phyloP scores from a whole-genome alignment of 441 rosid genomes.

The Iberis amara region DNA sequence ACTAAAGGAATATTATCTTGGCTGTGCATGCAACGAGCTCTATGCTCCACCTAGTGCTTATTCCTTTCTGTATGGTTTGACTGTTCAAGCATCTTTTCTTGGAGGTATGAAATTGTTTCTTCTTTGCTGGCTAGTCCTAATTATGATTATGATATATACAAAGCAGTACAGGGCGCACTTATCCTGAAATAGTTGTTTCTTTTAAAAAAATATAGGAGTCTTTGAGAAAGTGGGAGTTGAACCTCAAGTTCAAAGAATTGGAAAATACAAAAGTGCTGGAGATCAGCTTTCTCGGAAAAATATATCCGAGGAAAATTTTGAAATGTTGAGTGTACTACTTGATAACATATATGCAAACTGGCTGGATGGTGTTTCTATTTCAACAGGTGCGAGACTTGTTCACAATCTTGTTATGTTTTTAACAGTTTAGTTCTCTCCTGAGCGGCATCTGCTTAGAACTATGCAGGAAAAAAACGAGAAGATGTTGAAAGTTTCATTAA shows the following conservation, averaged over 20 bases:
- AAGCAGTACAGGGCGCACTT: neutral
- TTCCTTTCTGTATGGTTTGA: constrained; percentile 81
- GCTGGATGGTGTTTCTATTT: constrained; percentile 73
- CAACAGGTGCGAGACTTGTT: constrained; percentile 52
- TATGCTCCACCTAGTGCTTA: constrained; percentile 95
- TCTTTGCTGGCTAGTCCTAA: constrained; percentile 10
- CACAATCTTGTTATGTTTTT: constrained; percentile 21
- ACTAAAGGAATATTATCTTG: constrained; percentile 88
- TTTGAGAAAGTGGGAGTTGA: constrained; percentile 83
- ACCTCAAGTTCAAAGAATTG: constrained; percentile 88
- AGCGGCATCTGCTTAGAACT: constrained; percentile 32
- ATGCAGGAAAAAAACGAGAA: constrained; percentile 71
- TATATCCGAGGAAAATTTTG: constrained; percentile 86
- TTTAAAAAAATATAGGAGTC: constrained; percentile 45
- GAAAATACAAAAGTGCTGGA: constrained; percentile 94
- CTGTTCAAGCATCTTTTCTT: constrained; percentile 86
- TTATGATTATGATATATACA: constrained; percentile 5
- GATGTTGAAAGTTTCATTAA: constrained; percentile 77
- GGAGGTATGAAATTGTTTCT: constrained; percentile 49
- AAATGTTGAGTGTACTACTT: constrained; percentile 85
- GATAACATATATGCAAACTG: constrained; percentile 86
- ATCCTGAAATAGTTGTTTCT: constrained; percentile 15
- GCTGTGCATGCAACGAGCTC: constrained; percentile 76
- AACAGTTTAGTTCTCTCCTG: constrained; percentile 23
- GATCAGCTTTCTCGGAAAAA: constrained; percentile 79